Conservation (phyloP, 129 eudicot species). For the Lactuca saligna region DNA sequence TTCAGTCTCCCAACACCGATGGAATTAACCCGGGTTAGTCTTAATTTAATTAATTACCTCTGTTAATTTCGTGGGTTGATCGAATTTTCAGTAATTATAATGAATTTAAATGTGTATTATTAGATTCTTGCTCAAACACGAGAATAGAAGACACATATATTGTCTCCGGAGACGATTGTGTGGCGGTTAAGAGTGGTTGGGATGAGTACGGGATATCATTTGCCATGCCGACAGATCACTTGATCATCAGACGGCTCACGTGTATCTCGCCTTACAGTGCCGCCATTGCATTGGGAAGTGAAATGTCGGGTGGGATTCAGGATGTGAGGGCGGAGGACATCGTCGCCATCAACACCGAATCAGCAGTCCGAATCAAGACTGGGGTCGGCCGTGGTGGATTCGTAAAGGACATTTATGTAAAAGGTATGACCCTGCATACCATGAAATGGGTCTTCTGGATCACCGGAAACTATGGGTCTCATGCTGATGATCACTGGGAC, state of each 20-base stretch:
- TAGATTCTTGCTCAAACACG: constrained; percentile 81
- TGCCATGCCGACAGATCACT: constrained; percentile 63
- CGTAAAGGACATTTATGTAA: constrained; percentile 71
- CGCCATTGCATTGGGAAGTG: constrained; percentile 79
- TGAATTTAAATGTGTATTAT: not conserved
- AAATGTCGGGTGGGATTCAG: constrained; percentile 81
- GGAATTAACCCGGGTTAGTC: constrained; percentile 86
- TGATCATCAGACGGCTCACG: constrained; percentile 59
- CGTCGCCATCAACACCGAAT: constrained; percentile 61
- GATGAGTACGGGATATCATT: constrained; percentile 73
- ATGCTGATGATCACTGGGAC: constrained; percentile 62
- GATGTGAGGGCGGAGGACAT: constrained; percentile 75
- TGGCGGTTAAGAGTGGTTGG: constrained; percentile 91
- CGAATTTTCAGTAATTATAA: not conserved
- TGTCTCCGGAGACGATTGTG: constrained; percentile 68
- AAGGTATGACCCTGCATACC: constrained; percentile 74
- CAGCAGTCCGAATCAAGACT: constrained; percentile 77
- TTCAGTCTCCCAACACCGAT: constrained; percentile 73
- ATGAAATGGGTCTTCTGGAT: constrained; percentile 94
- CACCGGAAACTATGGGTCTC: constrained; percentile 80
- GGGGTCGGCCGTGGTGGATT: constrained; percentile 76
- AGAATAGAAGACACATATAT: constrained; percentile 65
- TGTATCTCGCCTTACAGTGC: constrained; percentile 87
- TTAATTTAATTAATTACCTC: not conserved
- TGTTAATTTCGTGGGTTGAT: not conserved